Conservation (phyloP, 2,329 filamentous ascomycete species). For the Fusarium udum region DNA sequence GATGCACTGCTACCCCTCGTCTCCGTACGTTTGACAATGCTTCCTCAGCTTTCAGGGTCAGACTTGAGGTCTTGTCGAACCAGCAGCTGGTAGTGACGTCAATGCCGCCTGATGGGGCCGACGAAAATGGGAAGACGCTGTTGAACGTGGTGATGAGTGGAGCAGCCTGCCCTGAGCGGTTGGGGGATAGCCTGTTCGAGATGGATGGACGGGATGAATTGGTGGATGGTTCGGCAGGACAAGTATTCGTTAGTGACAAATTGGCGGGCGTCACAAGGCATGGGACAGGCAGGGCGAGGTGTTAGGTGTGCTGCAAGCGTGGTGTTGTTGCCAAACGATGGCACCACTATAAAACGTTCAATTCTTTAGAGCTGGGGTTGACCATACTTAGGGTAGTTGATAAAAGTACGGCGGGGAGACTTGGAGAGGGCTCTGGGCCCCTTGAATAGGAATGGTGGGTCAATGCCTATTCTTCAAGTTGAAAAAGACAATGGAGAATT, state of each 20-base stretch:
- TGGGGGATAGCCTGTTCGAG: conserved; percentile 7
- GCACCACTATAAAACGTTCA: conserved; percentile 28
- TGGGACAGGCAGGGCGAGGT: conserved; percentile 15
- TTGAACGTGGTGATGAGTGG: conserved; percentile 21
- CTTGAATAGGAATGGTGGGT: conserved; percentile 23
- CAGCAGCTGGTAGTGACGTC: conserved; percentile 37
- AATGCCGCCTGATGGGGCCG: conserved; percentile 42
- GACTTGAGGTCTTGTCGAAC: conserved; percentile 13
- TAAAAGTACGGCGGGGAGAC: neutral
- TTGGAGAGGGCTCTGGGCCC: conserved; percentile 31
- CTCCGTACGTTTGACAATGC: conserved; percentile 17
- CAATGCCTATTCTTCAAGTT: conserved; percentile 1
- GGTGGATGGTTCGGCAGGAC: conserved; percentile 15
- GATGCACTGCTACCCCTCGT: conserved; percentile 21
- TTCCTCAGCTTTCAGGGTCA: conserved; percentile 15
- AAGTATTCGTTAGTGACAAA: conserved; percentile 17
- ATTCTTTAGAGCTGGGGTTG: neutral
- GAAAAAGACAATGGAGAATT: conserved; percentile 2
- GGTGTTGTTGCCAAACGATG: conserved; percentile 37
- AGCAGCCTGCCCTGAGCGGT: conserved; percentile 6
- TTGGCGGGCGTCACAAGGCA: conserved; percentile 23
- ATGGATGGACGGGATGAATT: conserved; percentile 24
- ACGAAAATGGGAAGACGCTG: conserved; percentile 22
- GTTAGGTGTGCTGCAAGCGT: conserved; percentile 28
- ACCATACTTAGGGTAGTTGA: neutral